Percentiles rank a stretch among this genome's conserved stretches.
Conservation (phyloP, 2,329 filamentous ascomycete genomes). For the Trichoderma koningiopsis region DNA sequence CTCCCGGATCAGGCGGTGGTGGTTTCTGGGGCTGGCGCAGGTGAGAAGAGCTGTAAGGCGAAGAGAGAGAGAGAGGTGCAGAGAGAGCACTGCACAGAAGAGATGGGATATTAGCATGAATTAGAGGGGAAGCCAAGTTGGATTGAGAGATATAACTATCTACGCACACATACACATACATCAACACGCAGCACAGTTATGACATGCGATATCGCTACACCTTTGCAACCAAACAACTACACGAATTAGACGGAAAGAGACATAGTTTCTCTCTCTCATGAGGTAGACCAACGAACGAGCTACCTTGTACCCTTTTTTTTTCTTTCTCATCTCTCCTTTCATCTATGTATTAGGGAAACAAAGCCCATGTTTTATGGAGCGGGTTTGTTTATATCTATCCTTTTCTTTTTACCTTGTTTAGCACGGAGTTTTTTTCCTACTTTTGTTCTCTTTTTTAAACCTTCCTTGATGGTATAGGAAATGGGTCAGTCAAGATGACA, state of each 20-base stretch:
- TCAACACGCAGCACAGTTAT: not conserved
- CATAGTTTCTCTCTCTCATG: not conserved
- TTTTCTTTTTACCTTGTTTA: constrained; percentile 9
- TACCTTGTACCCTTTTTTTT: not conserved
- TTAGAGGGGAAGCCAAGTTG: not conserved
- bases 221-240: not conserved
- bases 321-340: constrained; percentile 6
- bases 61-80: not conserved
- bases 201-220: not conserved
- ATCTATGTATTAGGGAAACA: constrained; percentile 25
- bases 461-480: constrained; percentile 11
- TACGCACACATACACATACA: not conserved
- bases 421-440: constrained; percentile 23
- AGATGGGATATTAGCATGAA: not conserved
- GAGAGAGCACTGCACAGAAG: not conserved
- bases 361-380: not conserved
- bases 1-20: constrained; percentile 47
- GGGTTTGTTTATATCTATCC: not conserved
- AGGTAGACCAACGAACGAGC: not conserved
- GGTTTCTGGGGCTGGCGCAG: constrained; percentile 61
- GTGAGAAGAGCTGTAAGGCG: constrained; percentile 32
- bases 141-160: not conserved
- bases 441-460: not conserved
- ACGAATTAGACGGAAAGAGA: not conserved
- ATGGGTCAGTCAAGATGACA: not conserved